Evolutionary conservation across 768 basidiomycete genomes (phyloP), one percentile per base, ranked within the genome.

Genomic region (Candolleomyces eurysporus): DNA sequence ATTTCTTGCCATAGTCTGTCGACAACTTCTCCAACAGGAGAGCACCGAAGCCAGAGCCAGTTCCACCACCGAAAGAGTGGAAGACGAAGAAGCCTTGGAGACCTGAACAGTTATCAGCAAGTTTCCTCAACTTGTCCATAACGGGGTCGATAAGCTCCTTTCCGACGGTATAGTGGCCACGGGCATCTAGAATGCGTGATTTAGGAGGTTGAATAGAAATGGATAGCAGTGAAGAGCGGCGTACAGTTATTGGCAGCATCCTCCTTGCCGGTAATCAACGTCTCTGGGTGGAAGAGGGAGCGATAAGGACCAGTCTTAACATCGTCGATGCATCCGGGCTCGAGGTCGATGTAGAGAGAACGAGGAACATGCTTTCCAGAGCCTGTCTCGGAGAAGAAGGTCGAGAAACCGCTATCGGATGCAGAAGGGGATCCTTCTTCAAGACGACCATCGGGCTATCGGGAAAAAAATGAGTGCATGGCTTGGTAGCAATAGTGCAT

Each of bases 71-170:
- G 74, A 99, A 98, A 19, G 97, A 98, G 81, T 98, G 97, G 88
- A 98, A 98, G 72, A 98, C 93, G 73, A 98, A 98, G 88, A 99
- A 99, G 70, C 97, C 97, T 79, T 99, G 97, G 49, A 99, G 88
- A 73, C 97, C 97, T 54, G 88, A 86, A 80, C 96, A 98, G 80
- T 97, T 97, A 79, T 99, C 97, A 56, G 96, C 93, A 64, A 99
- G 87, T 67, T 93, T 91, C 74, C 97, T 92, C 67, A 98, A 82
- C 77, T 93, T 96, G 79, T 99, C 97, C 88, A 98, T 92, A 59
- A 97, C 96, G 49, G 84, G 84, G 79, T 99, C 97, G 63, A 99
- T 94, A 71, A 94, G 87, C 76, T 98, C 97, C 79, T 98, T 99
- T 69, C 97, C 97, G 71, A 99, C 88, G 64, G 97, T 98, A 79